Evolutionary conservation across 495 filamentous ascomycete genomes (phyloP), one percentile per base, ranked within the genome.

Genomic region (Durotheca rogersii): DNA sequence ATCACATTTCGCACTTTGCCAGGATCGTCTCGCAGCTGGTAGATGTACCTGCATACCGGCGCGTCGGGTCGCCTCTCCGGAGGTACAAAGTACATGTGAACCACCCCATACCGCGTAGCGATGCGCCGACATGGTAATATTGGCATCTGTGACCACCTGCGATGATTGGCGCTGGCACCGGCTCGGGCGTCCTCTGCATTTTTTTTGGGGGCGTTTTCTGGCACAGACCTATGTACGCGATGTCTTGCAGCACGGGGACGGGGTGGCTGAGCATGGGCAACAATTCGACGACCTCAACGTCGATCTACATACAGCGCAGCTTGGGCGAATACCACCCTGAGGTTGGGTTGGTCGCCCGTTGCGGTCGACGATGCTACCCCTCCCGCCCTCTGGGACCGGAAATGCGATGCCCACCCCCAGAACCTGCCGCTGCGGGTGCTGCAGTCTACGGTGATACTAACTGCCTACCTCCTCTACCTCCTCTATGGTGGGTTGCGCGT

Each of bases 11-110:
- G 51, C 38, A 52, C 47, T 52, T 47, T n/a, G n/a, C 50, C 41
- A 41, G 51, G 51, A 54, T 42, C 18, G 49, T 53, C 44, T 53
- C 21, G 32, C 51, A 55, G 51, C 51, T 58, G 53, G 55, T 62
- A 60, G 59, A 58, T 61, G 62, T 62, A 62, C 62, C 60, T 66
- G 62, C 62, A 66, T 66, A 58, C 55, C 62, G 62, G 62, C 57
- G 62, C 57, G 58, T 66, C 62, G 62, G 62, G 53, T 62, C 53
- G 53, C 56, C 19, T 47, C 62, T 66, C 62, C 62, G 62, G 44
- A 53, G 41, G 55, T 48, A 60, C 47, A 60, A 46, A 36, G 35
- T 60, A 55, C 51, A 38, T n/a, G n/a, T n/a, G n/a, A n/a, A n/a
- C n/a, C n/a, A n/a, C n/a, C n/a, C n/a, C n/a, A n/a, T 47, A 31